These are phyloP conservation scores for Raddia guianensis DNA, from an alignment of 176 grass and related monocot genomes.

Conservation along the genomic window DNA sequence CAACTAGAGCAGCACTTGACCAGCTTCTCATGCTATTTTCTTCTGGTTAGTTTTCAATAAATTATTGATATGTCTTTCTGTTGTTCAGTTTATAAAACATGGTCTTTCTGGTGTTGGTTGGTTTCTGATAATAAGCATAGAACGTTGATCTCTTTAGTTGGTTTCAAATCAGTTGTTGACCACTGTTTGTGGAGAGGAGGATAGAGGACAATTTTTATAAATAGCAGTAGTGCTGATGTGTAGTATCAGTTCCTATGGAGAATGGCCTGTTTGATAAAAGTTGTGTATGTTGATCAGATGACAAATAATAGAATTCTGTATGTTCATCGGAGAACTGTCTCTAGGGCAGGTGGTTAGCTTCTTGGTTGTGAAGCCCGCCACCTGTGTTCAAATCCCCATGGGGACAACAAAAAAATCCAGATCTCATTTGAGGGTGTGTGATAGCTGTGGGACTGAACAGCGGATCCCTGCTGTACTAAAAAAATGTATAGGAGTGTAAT, in stretches of 20 bases:
- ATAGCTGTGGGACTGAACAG: too few species aligned
- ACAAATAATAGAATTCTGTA: too few species aligned
- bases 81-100: background rate
- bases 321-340: too few species aligned
- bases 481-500: too few species aligned
- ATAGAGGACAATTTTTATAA: background rate
- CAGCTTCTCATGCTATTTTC: background rate
- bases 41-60: background rate
- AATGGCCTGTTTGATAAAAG: background rate
- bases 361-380: too few species aligned
- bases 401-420: too few species aligned
- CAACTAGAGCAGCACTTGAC: background rate
- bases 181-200: background rate
- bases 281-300: background rate
- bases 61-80: too few species aligned
- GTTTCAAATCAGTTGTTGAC: background rate
- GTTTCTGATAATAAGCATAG: background rate
- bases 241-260: slow-evolving; percentile 15
- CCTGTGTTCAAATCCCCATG: too few species aligned
- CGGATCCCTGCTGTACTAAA: too few species aligned
- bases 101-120: too few species aligned
- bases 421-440: too few species aligned
- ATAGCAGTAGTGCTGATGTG: background rate
- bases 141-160: background rate
- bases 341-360: too few species aligned